Conservation (phyloP, 495 filamentous ascomycete genomes). For the Daldinia concentrica region DNA sequence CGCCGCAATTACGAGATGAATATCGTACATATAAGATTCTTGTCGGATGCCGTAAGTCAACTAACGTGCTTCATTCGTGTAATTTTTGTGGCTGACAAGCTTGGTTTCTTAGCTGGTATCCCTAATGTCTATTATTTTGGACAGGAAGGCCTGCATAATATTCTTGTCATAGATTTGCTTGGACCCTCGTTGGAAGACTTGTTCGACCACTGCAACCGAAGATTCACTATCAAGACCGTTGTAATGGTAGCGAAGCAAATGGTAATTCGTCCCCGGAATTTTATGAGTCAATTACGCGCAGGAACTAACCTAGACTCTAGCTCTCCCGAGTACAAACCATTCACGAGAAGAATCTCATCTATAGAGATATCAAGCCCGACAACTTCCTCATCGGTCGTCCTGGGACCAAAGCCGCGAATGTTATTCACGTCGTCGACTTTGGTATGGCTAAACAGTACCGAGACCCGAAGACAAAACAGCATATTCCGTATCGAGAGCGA, state of each 20-base stretch:
- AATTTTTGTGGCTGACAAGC: conserved; percentile 25
- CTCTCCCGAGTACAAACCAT: conserved; percentile 98
- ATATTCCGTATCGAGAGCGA: conserved; percentile 97
- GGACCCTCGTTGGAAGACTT: conserved; percentile 96
- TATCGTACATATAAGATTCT: conserved; percentile 99
- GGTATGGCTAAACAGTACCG: conserved; percentile 99
- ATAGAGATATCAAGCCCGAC: conserved; percentile 99
- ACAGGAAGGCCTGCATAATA: conserved; percentile 98
- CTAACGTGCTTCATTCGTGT: background rate
- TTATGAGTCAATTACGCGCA: background rate
- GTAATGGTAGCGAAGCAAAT: conserved; percentile 99
- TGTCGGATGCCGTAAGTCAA: conserved; percentile 94
- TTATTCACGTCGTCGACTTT: conserved; percentile 99
- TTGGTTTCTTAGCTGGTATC: conserved; percentile 78
- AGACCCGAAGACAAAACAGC: conserved; percentile 98
- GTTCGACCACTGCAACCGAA: conserved; percentile 95
- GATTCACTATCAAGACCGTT: conserved; percentile 96
- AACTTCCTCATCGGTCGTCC: conserved; percentile 99
- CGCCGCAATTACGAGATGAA: conserved; percentile 96
- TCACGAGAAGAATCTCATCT: conserved; percentile 99
- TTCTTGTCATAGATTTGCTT: conserved; percentile 97
- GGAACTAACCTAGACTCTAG: conserved; percentile 55
- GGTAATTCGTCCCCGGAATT: conserved; percentile 66
- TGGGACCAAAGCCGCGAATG: conserved; percentile 89
- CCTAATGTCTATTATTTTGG: conserved; percentile 99